A percentile compares a stretch with the other conserved stretches of the same genome.
phyloP scores from a whole-genome alignment of 495 filamentous ascomycete genomes.

The Penicillium odoratum region DNA sequence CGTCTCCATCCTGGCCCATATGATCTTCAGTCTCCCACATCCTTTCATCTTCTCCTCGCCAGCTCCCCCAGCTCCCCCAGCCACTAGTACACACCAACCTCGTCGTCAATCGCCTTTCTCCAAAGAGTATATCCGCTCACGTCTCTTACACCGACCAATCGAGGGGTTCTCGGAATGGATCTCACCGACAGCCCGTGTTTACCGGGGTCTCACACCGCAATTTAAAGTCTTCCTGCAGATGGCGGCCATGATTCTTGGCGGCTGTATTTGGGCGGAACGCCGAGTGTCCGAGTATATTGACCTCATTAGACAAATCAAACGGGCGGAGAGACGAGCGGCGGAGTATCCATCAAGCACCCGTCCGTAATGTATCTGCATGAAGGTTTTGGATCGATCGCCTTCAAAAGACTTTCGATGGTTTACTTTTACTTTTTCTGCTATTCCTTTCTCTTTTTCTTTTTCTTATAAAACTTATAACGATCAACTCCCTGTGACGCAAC shows the following conservation, averaged over 20 bases:
- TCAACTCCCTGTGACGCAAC: slow-evolving; percentile 1
- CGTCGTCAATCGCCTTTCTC: slow-evolving; percentile 33
- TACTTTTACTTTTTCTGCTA: neutral
- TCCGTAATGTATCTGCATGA: slow-evolving; percentile 11
- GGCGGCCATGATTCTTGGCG: slow-evolving; percentile 81
- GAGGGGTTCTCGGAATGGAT: slow-evolving; percentile 48
- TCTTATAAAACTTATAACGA: neutral
- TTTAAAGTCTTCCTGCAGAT: slow-evolving; percentile 94
- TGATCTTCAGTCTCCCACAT: slow-evolving; percentile 48
- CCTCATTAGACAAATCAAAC: slow-evolving; percentile 54
- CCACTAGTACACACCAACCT: slow-evolving; percentile 5
- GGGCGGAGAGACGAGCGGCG: slow-evolving; percentile 59
- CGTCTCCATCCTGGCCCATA: slow-evolving; percentile 49
- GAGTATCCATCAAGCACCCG: slow-evolving; percentile 50
- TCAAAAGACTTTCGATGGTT: neutral
- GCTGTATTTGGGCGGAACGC: slow-evolving; percentile 80
- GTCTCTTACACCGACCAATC: slow-evolving; percentile 44
- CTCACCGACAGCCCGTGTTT: slow-evolving; percentile 62
- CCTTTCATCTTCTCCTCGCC: slow-evolving; percentile 43
- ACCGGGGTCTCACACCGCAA: slow-evolving; percentile 79
- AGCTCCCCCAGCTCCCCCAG: slow-evolving; percentile 20
- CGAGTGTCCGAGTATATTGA: slow-evolving; percentile 65
- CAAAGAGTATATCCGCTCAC: slow-evolving; percentile 36
- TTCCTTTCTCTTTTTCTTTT: neutral
- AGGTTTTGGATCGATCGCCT: neutral